Evolutionary conservation across 2,329 filamentous ascomycete species (phyloP).

Genomic region (Fusarium udum): DNA sequence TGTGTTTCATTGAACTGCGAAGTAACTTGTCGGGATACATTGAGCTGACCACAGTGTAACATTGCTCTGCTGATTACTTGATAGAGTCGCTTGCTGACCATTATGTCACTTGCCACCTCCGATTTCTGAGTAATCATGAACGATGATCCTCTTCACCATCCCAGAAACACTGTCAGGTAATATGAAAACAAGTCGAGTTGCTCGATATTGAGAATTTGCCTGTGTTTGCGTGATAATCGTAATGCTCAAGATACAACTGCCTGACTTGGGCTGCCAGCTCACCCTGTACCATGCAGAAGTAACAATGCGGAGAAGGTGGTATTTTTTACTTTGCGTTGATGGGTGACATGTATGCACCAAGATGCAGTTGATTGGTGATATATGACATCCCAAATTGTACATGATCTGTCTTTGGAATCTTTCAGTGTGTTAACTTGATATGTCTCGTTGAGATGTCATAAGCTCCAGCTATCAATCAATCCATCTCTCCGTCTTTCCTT

Average conservation of each 20-base stretch:
- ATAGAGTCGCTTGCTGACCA: neutral
- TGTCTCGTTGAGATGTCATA: too few relatives aligned
- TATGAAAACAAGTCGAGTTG: neutral
- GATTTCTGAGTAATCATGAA: neutral
- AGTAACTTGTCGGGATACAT: neutral
- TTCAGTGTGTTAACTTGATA: too few relatives aligned
- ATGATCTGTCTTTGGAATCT: neutral
- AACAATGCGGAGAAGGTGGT: neutral
- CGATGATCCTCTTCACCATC: rapidly evolving
- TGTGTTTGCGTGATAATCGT: neutral
- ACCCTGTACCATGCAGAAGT: neutral
- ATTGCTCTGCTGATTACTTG: neutral
- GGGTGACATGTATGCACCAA: neutral
- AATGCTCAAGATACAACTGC: neutral
- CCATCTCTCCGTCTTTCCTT: too few relatives aligned
- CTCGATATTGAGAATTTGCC: rapidly evolving
- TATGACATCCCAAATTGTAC: rapidly evolving
- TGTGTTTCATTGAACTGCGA: neutral
- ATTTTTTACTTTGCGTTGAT: too few relatives aligned
- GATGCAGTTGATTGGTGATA: neutral
- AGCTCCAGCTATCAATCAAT: too few relatives aligned
- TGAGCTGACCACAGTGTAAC: neutral
- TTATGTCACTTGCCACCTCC: too few relatives aligned
- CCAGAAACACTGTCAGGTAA: too few relatives aligned
- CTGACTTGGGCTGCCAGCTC: neutral